Percentiles rank a stretch among this genome's conserved stretches.
phyloP scores from a whole-genome alignment of 257 asterid genomes.

The Solanum virginianum region DNA sequence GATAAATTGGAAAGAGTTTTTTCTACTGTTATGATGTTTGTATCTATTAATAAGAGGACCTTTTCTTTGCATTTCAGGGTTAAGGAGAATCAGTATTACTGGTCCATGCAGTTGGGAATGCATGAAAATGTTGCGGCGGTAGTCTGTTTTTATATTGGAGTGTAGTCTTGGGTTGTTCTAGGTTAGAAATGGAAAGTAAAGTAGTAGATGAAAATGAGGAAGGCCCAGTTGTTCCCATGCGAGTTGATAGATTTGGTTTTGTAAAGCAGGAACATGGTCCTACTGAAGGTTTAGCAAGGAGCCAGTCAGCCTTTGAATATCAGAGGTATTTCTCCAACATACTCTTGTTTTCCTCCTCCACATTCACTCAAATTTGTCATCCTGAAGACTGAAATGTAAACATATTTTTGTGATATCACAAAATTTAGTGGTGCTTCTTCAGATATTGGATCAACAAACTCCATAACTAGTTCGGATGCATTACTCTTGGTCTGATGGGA shows the following conservation, averaged over 20 bases:
- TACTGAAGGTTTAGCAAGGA: constrained; percentile 48
- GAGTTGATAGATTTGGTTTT: constrained; percentile 72
- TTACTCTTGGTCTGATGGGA: neutral
- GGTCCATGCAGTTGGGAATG: constrained; percentile 10
- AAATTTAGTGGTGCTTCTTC: neutral
- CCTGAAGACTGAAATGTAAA: neutral
- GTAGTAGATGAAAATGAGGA: constrained; percentile 51
- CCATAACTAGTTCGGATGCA: neutral
- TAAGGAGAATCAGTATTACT: neutral
- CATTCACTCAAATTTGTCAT: neutral
- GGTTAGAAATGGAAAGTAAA: constrained; percentile 58
- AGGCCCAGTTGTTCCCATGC: constrained; percentile 27
- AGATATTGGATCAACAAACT: neutral
- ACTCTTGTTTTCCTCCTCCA: neutral
- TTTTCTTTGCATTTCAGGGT: neutral
- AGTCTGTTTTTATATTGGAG: constrained; percentile 5
- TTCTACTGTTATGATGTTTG: neutral
- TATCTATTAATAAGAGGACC: neutral
- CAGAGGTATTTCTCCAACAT: constrained; percentile 43
- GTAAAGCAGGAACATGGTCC: constrained; percentile 49
- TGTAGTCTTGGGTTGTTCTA: neutral
- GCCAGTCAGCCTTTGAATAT: constrained; percentile 50
- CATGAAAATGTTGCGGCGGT: constrained; percentile 12
- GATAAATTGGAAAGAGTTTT: neutral
- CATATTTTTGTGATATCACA: neutral